Percentiles rank a stretch among this genome's conserved stretches.
Evolutionary conservation across 306 rosid species (phyloP).

Genomic region (Mucuna pruriens): DNA sequence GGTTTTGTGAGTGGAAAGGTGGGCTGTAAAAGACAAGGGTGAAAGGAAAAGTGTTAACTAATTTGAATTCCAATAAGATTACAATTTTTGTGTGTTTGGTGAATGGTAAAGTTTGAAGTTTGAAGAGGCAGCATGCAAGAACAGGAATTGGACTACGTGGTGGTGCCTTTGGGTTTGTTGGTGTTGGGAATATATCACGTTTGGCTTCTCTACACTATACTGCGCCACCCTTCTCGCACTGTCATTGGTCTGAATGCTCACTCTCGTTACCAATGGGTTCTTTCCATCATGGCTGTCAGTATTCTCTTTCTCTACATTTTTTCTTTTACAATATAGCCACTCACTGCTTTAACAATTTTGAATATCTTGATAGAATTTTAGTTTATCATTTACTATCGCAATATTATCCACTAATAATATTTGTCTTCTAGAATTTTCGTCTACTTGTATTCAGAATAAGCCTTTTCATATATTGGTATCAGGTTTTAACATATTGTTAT

Average conservation of each 20-base stretch:
- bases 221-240: conserved; percentile 62
- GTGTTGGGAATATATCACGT: conserved; percentile 62
- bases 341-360: neutral
- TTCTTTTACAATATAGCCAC: neutral
- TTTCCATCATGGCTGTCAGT: conserved; percentile 79
- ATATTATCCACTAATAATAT: neutral
- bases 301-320: conserved; percentile 24
- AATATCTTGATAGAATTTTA: neutral
- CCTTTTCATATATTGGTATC: neutral
- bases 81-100: neutral
- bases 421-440: neutral
- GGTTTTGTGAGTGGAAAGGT: neutral
- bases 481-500: neutral
- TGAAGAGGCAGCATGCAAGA: conserved; percentile 56
- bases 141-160: conserved; percentile 56
- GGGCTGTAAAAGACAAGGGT: neutral
- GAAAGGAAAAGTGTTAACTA: neutral
- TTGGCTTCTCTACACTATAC: conserved; percentile 68
- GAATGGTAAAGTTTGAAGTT: conserved; percentile 17
- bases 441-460: neutral
- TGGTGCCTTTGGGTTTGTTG: conserved; percentile 77
- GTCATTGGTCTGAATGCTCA: conserved; percentile 82
- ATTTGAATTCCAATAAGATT: conserved; percentile 3
- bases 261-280: conserved; percentile 84
- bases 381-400: neutral